Evolutionary conservation across 148 eudicot genomes (phyloP).

Genomic region (Camellia sinensis): DNA sequence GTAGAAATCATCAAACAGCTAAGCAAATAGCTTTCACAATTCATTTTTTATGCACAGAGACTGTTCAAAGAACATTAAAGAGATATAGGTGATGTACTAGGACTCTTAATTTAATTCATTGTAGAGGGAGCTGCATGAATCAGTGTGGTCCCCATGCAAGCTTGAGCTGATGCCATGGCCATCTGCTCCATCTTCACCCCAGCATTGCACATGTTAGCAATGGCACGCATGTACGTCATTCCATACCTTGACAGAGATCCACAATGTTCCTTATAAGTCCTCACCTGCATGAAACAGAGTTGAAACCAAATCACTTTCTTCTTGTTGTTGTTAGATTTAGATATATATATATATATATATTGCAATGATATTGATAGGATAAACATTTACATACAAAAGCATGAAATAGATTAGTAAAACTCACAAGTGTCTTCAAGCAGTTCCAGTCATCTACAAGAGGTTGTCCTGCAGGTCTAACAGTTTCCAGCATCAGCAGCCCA

Average conservation of each 20-base stretch:
- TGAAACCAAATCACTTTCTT: background rate
- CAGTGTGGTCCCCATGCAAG: background rate
- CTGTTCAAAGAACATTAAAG: background rate
- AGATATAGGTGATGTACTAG: background rate
- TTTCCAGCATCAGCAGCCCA: background rate
- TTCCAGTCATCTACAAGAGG: conserved; percentile 12
- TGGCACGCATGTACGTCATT: conserved; percentile 1
- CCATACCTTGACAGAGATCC: conserved; percentile 9
- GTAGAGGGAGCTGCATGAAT: background rate
- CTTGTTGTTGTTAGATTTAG: no score
- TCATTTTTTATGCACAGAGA: background rate
- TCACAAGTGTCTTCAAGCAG: conserved; percentile 6
- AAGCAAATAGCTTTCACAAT: background rate
- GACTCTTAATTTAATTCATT: background rate
- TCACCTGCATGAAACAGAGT: conserved; percentile 7
- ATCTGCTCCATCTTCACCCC: conserved; percentile 9
- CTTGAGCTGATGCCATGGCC: conserved; percentile 2
- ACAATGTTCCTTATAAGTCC: conserved; percentile 9
- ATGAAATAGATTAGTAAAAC: background rate
- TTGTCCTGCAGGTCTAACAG: background rate
- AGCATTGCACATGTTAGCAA: conserved; percentile 15
- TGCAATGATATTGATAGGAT: background rate
- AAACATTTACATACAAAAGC: background rate
- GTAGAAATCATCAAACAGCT: background rate
- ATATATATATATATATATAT: no score